Conservation (phyloP, 305 asterid species). For the Fraxinus greggii region DNA sequence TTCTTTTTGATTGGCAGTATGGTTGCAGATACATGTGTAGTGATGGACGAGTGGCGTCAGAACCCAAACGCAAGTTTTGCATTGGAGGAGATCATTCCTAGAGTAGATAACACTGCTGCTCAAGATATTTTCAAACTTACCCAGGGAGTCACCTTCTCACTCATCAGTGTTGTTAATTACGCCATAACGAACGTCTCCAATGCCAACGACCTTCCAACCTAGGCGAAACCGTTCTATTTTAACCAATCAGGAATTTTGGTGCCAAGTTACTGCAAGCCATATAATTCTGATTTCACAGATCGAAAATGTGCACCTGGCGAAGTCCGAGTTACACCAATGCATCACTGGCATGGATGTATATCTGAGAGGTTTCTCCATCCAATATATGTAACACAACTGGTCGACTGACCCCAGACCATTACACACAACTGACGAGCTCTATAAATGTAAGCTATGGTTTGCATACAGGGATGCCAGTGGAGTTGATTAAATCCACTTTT, state of each 20-base stretch:
- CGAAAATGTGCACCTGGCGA: conserved; percentile 24
- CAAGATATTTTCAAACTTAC: too few species aligned
- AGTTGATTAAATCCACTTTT: conserved; percentile 24
- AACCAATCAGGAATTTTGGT: conserved; percentile 33
- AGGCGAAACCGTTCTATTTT: conserved; percentile 22
- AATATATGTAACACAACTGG: conserved; percentile 30
- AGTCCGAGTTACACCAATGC: conserved; percentile 23
- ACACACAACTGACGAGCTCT: conserved; percentile 14
- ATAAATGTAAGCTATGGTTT: conserved; percentile 25
- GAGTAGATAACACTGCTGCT: background rate
- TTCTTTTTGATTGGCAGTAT: conserved; percentile 2
- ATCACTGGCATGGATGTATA: conserved; percentile 26
- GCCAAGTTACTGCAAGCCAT: conserved; percentile 37
- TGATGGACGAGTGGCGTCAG: conserved; percentile 37
- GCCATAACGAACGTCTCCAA: conserved; percentile 29
- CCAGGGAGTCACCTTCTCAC: background rate
- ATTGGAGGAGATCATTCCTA: conserved; percentile 30
- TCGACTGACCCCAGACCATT: conserved; percentile 26
- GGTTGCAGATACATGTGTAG: conserved; percentile 33
- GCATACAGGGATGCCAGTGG: conserved; percentile 26
- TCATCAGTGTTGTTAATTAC: conserved; percentile 19
- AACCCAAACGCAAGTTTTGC: conserved; percentile 32
- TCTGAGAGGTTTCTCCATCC: conserved; percentile 25
- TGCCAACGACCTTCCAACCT: conserved; percentile 22
- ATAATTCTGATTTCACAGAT: conserved; percentile 16